These are phyloP conservation scores for Fraxinus albicans DNA, from an alignment of 305 asterid species.

Conservation along the genomic window DNA sequence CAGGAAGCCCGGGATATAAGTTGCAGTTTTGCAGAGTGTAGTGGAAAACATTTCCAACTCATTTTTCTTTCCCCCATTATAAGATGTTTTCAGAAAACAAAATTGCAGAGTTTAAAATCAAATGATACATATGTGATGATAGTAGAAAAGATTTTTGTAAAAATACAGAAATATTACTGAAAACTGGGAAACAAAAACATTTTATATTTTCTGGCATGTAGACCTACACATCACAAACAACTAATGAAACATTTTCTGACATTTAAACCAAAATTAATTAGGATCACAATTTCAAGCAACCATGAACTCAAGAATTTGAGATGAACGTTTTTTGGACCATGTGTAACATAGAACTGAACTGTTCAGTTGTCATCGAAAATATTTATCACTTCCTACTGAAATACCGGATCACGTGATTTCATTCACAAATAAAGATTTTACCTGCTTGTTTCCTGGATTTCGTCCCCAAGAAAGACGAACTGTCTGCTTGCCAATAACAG, in stretches of 20 bases:
- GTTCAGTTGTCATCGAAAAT: neutral
- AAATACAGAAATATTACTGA: neutral
- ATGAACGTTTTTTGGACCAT: neutral
- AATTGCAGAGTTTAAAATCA: neutral
- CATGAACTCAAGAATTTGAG: neutral
- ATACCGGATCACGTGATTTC: neutral
- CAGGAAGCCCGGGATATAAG: neutral
- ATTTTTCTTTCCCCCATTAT: neutral
- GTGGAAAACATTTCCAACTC: neutral
- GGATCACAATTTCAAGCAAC: neutral
- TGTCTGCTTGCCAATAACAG: constrained; percentile 2
- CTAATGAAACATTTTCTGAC: neutral
- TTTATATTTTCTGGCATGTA: neutral
- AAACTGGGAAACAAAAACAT: neutral
- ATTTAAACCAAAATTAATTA: neutral
- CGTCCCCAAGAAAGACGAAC: constrained; percentile 29
- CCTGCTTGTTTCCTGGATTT: constrained; percentile 10
- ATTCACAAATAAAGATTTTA: neutral
- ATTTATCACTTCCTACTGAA: neutral
- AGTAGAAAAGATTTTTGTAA: neutral
- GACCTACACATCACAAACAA: neutral
- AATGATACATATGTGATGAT: neutral
- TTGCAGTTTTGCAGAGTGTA: neutral
- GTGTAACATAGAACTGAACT: neutral
- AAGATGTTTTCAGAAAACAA: neutral